Conservation (phyloP, 2,329 filamentous ascomycete genomes). For the Cyphellophora europaea region DNA sequence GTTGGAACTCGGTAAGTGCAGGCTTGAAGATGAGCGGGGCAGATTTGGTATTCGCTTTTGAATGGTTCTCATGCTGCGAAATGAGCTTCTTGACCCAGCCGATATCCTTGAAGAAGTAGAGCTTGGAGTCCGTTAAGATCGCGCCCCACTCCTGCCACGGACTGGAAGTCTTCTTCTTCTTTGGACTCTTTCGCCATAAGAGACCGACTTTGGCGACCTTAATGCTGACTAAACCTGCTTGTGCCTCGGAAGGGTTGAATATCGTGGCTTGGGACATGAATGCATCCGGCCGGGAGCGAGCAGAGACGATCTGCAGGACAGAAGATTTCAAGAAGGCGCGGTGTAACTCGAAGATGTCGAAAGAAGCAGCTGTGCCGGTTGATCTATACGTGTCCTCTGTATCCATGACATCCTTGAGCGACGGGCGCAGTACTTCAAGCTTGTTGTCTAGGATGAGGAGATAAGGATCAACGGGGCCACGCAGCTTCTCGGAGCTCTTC, state of each 20-base stretch:
- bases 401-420: slow-evolving; percentile 83
- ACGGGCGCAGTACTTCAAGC: slow-evolving; percentile 71
- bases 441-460: slow-evolving; percentile 86
- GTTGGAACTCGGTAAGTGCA: slow-evolving; percentile 83
- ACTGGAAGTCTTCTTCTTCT: slow-evolving; percentile 87
- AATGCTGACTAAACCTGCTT: slow-evolving; percentile 91
- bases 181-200: slow-evolving; percentile 86
- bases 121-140: slow-evolving; percentile 87
- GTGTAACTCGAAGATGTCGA: slow-evolving; percentile 75
- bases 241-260: slow-evolving; percentile 74
- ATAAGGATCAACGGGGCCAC: slow-evolving; percentile 91
- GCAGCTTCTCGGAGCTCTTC: slow-evolving; percentile 54
- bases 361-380: slow-evolving; percentile 61
- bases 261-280: slow-evolving; percentile 85
- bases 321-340: slow-evolving; percentile 86
- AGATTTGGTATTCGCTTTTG: slow-evolving; percentile 65
- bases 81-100: slow-evolving; percentile 87
- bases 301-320: slow-evolving; percentile 88
- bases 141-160: slow-evolving; percentile 99
- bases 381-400: slow-evolving; percentile 89
- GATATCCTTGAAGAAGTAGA: slow-evolving; percentile 93
- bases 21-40: slow-evolving; percentile 83
- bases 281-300: slow-evolving; percentile 83
- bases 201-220: slow-evolving; percentile 94
- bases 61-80: slow-evolving; percentile 73